Evolutionary conservation across 176 grass and related monocot genomes (phyloP).

Genomic region (Elaeis guineensis): DNA sequence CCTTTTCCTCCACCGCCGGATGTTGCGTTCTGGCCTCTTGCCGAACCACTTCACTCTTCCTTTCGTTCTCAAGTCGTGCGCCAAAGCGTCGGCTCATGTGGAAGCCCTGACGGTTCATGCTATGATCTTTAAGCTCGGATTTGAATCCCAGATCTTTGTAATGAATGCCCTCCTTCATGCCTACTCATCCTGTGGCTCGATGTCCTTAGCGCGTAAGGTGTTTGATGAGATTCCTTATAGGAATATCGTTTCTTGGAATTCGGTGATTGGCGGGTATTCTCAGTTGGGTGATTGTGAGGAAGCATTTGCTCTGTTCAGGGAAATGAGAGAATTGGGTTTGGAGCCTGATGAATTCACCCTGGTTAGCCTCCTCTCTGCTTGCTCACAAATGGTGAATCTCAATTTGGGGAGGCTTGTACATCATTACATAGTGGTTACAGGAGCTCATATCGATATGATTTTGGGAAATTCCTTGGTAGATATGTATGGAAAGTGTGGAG

Average conservation of each 20-base stretch:
- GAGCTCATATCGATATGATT: not conserved
- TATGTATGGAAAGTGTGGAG: slow-evolving; percentile 11
- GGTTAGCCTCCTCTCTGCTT: not conserved
- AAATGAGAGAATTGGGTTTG: not conserved
- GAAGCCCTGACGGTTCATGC: not conserved
- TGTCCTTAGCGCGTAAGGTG: not conserved
- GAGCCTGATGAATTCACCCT: slow-evolving; percentile 3
- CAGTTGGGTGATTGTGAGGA: not conserved
- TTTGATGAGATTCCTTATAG: slow-evolving; percentile 1
- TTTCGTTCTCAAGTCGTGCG: slow-evolving; percentile 13
- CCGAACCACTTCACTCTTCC: slow-evolving; percentile 8
- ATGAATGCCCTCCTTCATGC: not conserved
- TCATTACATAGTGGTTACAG: not conserved
- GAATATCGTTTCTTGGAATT: slow-evolving; percentile 11
- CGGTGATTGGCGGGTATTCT: not conserved
- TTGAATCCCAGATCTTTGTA: not conserved
- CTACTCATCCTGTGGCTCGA: not conserved
- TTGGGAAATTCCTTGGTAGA: not conserved
- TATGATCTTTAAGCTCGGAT: slow-evolving; percentile 5
- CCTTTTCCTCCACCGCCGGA: not conserved
- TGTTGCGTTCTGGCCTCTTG: slow-evolving; percentile 2
- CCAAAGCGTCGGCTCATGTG: not conserved
- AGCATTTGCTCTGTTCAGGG: not conserved
- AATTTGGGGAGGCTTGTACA: not conserved
- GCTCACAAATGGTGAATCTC: not conserved